Conservation (phyloP, 2,329 filamentous ascomycete genomes). For the Aspergillus oerlinghausenensis region DNA sequence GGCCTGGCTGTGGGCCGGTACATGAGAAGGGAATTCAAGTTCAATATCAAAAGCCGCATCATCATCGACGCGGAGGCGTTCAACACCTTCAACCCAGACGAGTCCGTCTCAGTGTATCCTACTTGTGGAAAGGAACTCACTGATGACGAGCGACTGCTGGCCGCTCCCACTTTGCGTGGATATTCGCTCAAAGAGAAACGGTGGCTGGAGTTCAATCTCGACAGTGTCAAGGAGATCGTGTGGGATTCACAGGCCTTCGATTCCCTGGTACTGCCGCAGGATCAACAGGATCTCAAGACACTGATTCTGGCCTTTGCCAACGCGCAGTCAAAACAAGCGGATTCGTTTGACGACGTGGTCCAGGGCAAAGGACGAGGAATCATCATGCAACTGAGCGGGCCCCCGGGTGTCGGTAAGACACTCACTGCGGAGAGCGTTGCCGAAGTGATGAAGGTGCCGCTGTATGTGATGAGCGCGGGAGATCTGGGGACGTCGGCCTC, state of each 20-base stretch:
- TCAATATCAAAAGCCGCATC: constrained; percentile 44
- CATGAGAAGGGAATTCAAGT: constrained; percentile 21
- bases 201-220: constrained; percentile 34
- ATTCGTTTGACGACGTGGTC: constrained; percentile 48
- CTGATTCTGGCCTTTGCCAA: constrained; percentile 46
- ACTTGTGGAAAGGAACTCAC: constrained; percentile 25
- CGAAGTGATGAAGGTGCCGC: constrained; percentile 47
- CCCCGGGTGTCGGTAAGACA: constrained; percentile 53
- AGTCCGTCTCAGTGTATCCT: constrained; percentile 21
- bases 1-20: constrained; percentile 36
- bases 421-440: constrained; percentile 49
- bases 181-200: constrained; percentile 45
- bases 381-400: constrained; percentile 48
- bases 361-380: constrained; percentile 51
- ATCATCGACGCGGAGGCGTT: constrained; percentile 51
- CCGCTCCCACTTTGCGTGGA: constrained; percentile 42
- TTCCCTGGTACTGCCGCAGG: constrained; percentile 44
- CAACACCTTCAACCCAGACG: constrained; percentile 44
- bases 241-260: constrained; percentile 46
- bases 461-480: constrained; percentile 46
- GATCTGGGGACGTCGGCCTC: constrained; percentile 45
- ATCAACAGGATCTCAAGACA: constrained; percentile 39
- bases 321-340: constrained; percentile 36
- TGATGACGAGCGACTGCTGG: constrained; percentile 41
- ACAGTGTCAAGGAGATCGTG: constrained; percentile 38